Evolutionary conservation across 163 green algal genomes (phyloP).

Genomic region (Prototheca wickerhamii): DNA sequence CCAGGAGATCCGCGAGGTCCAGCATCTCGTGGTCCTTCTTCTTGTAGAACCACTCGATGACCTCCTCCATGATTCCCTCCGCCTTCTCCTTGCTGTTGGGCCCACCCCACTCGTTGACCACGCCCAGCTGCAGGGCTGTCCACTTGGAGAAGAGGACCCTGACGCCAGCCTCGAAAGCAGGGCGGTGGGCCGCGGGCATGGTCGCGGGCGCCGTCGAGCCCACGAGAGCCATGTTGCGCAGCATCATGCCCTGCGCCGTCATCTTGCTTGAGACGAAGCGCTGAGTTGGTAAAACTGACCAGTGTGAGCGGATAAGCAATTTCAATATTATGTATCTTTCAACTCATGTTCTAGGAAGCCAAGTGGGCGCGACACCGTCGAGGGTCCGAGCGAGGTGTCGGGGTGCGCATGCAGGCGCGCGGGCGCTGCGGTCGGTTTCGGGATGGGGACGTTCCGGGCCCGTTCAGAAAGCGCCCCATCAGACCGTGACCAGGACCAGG

Average conservation of each 20-base stretch:
- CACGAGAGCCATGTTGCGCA: constrained; percentile 29
- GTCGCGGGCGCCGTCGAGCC: constrained; percentile 2
- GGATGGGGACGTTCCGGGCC: too few species aligned
- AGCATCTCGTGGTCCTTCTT: constrained; percentile 71
- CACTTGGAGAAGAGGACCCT: constrained; percentile 63
- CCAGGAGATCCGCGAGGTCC: constrained; percentile 75
- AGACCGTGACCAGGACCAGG: too few species aligned
- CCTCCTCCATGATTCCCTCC: constrained; percentile 55
- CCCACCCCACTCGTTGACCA: constrained; percentile 84
- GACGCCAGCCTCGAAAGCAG: constrained; percentile 71
- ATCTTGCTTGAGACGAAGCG: not conserved
- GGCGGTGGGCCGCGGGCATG: constrained; percentile 12
- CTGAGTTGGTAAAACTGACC: not conserved
- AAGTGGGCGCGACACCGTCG: not conserved
- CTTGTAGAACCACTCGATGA: constrained; percentile 74
- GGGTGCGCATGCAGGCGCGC: too few species aligned
- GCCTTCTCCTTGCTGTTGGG: constrained; percentile 63
- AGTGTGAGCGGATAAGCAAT: not conserved
- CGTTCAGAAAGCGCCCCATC: too few species aligned
- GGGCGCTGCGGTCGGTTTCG: not conserved
- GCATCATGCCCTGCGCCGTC: constrained; percentile 23
- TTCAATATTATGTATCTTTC: not conserved
- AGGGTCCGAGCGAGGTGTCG: too few species aligned
- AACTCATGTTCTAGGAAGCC: not conserved
- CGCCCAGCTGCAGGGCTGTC: constrained; percentile 78